Conservation (phyloP, 768 basidiomycete species). For the Boletus eberwhitei region DNA sequence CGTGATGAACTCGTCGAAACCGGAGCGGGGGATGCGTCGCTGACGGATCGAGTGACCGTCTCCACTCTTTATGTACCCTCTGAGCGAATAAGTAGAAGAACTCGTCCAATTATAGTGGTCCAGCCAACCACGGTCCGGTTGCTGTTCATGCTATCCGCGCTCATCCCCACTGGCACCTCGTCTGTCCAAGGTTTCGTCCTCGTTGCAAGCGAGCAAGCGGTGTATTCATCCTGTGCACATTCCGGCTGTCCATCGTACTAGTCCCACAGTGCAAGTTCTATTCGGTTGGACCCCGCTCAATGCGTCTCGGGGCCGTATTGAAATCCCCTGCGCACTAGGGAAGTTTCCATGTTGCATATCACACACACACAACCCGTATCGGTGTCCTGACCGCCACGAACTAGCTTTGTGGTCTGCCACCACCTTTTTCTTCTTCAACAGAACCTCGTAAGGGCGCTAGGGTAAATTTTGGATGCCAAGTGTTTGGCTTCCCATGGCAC, state of each 20-base stretch:
- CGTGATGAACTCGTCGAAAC: conserved; percentile 5
- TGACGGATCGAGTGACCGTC: background rate
- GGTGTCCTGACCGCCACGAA: background rate
- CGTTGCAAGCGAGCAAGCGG: too few species aligned
- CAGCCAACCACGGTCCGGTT: conserved; percentile 7
- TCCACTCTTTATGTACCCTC: conserved; percentile 12
- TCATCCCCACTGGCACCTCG: too few species aligned
- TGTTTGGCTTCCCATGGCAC: background rate
- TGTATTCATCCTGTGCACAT: background rate
- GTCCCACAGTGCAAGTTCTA: background rate
- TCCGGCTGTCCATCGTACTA: background rate
- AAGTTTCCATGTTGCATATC: too few species aligned
- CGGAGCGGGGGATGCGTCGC: background rate
- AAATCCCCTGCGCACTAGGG: background rate
- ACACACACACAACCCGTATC: background rate
- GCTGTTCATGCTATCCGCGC: background rate
- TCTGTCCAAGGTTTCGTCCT: too few species aligned
- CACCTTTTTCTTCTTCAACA: background rate
- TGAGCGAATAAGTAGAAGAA: background rate
- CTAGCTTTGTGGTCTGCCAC: background rate
- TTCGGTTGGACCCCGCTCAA: too few species aligned
- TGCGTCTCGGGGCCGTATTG: background rate
- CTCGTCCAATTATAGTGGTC: background rate
- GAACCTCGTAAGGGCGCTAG: too few species aligned
- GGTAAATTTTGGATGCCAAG: background rate